Evolutionary conservation across 768 basidiomycete genomes (phyloP).

Genomic region (Panaeolus cyanescens): DNA sequence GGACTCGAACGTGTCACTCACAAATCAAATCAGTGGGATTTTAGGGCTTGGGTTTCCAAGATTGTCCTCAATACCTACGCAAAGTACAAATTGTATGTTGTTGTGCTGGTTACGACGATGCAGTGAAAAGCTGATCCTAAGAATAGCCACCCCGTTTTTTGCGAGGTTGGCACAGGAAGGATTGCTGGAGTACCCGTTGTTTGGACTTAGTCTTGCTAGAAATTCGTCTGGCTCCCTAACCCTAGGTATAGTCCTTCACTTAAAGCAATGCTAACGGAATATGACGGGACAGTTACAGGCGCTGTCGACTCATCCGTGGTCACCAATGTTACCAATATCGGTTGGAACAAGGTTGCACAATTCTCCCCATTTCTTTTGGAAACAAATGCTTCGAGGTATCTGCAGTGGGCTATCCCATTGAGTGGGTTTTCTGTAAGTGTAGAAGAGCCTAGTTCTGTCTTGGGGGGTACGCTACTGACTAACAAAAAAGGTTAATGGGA

Average conservation of each 20-base stretch:
- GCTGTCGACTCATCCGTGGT: conserved; percentile 76
- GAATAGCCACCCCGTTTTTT: conserved; percentile 70
- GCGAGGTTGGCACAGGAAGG: conserved; percentile 62
- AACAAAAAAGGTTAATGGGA: conserved; percentile 54
- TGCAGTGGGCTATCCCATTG: conserved; percentile 75
- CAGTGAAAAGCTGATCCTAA: conserved; percentile 3
- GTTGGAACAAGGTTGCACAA: conserved; percentile 75
- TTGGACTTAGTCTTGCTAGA: conserved; percentile 66
- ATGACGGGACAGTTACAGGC: conserved; percentile 42
- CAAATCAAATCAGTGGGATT: conserved; percentile 68
- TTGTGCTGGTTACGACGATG: background rate
- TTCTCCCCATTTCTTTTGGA: conserved; percentile 66
- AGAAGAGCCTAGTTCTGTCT: background rate
- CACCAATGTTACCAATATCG: conserved; percentile 55
- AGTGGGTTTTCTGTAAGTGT: conserved; percentile 51
- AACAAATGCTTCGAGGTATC: conserved; percentile 65
- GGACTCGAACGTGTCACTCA: conserved; percentile 61
- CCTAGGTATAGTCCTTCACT: conserved; percentile 43
- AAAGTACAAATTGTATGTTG: conserved; percentile 49
- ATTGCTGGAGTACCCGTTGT: conserved; percentile 70
- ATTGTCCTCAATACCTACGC: conserved; percentile 57
- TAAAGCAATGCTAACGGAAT: background rate
- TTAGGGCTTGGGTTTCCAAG: conserved; percentile 78
- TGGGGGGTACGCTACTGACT: background rate
- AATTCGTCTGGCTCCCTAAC: conserved; percentile 64